Evolutionary conservation across 2,329 filamentous ascomycete genomes (phyloP).

Genomic region (Cladosporium sp.): DNA sequence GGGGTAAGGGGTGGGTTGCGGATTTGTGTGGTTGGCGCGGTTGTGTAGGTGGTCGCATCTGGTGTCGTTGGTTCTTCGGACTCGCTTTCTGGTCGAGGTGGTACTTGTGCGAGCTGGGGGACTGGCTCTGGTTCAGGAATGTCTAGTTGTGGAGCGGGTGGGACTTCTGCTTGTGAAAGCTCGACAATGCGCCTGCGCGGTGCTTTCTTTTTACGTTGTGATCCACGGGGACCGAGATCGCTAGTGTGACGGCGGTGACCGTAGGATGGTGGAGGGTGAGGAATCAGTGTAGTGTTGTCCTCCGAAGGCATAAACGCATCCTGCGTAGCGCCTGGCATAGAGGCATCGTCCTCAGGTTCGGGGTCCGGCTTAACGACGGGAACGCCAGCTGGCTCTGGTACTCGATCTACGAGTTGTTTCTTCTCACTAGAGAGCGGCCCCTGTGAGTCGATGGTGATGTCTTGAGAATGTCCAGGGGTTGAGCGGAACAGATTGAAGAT

Average conservation of each 20-base stretch:
- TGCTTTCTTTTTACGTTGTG: constrained; percentile 54
- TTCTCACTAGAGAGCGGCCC: constrained; percentile 82
- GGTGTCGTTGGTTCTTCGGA: constrained; percentile 25
- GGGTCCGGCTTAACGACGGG: constrained; percentile 70
- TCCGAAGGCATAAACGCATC: neutral
- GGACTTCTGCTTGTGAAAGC: constrained; percentile 44
- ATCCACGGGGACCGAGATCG: constrained; percentile 25
- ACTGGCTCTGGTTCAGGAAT: constrained; percentile 17
- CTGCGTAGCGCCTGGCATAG: constrained; percentile 23
- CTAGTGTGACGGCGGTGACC: constrained; percentile 27
- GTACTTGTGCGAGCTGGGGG: constrained; percentile 27
- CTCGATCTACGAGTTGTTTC: constrained; percentile 78
- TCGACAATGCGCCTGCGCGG: constrained; percentile 56
- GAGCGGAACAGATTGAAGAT: constrained; percentile 96
- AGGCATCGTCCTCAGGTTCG: constrained; percentile 55
- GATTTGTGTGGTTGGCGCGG: constrained; percentile 17
- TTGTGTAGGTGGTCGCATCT: constrained; percentile 16
- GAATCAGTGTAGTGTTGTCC: neutral
- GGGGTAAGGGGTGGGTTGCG: constrained; percentile 15
- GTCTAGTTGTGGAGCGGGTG: constrained; percentile 16
- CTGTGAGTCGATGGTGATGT: constrained; percentile 81
- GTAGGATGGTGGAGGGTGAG: constrained; percentile 5
- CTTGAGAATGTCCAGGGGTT: constrained; percentile 84
- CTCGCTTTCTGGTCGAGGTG: constrained; percentile 23
- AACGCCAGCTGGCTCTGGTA: constrained; percentile 68